These are phyloP conservation scores for Wickerhamiella spandovensis DNA, from an alignment of 805 yeast species.

Conservation along the genomic window DNA sequence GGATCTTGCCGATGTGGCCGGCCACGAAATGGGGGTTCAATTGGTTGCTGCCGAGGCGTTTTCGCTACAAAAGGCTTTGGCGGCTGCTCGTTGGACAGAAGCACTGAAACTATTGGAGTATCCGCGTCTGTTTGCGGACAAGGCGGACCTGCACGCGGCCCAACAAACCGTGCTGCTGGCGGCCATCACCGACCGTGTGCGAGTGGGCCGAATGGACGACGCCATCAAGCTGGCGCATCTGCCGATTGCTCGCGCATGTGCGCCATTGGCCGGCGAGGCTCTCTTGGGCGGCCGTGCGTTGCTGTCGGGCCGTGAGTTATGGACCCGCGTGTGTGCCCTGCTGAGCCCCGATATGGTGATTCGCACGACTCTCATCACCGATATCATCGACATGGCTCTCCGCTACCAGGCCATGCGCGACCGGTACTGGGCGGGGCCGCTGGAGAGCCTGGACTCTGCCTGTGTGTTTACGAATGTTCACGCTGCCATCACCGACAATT, in stretches of 20 bases:
- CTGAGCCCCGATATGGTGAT: neutral
- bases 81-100: slow-evolving; percentile 31
- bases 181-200: slow-evolving; percentile 38
- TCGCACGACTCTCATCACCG: neutral
- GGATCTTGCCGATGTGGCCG: slow-evolving; percentile 28
- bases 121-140: slow-evolving; percentile 16
- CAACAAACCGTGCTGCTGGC: slow-evolving; percentile 32
- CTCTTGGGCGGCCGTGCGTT: neutral
- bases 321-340: neutral
- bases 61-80: slow-evolving; percentile 28
- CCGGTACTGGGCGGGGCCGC: slow-evolving; percentile 21
- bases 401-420: slow-evolving; percentile 12
- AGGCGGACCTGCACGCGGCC: slow-evolving; percentile 22
- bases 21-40: slow-evolving; percentile 25
- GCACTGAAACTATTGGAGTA: slow-evolving; percentile 24
- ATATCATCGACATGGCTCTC: neutral
- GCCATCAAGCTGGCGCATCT: slow-evolving; percentile 10
- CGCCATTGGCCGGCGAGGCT: neutral
- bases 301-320: neutral
- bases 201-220: slow-evolving; percentile 31
- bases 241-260: neutral
- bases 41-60: slow-evolving; percentile 33
- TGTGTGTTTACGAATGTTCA: slow-evolving; percentile 39
- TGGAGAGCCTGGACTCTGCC: slow-evolving; percentile 30
- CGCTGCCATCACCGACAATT: neutral